Percentiles rank a stretch among this genome's conserved stretches.
These are phyloP conservation scores for Glycine latifolia DNA, from an alignment of 306 rosid genomes.

Conservation along the genomic window DNA sequence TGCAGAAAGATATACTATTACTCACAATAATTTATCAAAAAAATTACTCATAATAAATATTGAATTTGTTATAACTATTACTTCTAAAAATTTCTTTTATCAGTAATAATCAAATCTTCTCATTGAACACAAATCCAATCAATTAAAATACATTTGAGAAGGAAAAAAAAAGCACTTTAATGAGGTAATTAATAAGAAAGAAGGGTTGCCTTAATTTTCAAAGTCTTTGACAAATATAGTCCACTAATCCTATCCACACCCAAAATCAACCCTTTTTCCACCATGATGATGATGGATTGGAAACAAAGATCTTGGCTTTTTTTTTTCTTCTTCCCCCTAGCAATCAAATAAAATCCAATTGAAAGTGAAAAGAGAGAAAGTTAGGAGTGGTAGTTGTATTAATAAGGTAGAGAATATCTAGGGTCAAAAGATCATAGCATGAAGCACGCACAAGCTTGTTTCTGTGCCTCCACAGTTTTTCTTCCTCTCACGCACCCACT, in stretches of 20 bases:
- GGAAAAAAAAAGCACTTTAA: slow-evolving; percentile 46
- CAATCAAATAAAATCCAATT: slow-evolving; percentile 64
- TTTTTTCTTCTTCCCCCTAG: neutral
- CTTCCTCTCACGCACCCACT: no score
- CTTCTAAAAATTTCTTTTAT: neutral
- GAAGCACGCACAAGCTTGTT: slow-evolving; percentile 48
- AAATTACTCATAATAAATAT: no score
- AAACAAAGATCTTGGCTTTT: slow-evolving; percentile 52
- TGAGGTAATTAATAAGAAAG: slow-evolving; percentile 38
- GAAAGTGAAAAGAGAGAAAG: slow-evolving; percentile 44
- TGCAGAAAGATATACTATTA: no score
- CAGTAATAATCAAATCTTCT: neutral
- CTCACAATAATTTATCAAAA: no score
- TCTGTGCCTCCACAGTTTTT: slow-evolving; percentile 2
- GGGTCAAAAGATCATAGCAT: slow-evolving; percentile 57
- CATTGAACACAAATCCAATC: neutral
- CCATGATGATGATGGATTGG: slow-evolving; percentile 69
- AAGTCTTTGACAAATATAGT: slow-evolving; percentile 41
- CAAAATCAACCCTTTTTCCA: slow-evolving; percentile 66
- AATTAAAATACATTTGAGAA: neutral
- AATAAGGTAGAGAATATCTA: slow-evolving; percentile 69
- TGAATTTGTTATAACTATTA: neutral
- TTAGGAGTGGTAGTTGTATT: slow-evolving; percentile 64
- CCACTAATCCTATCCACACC: slow-evolving; percentile 44
- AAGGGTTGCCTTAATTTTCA: slow-evolving; percentile 47